These are phyloP conservation scores for Prillingera fragicola DNA, from an alignment of 1,284 basidiomycete species.

Conservation along the genomic window DNA sequence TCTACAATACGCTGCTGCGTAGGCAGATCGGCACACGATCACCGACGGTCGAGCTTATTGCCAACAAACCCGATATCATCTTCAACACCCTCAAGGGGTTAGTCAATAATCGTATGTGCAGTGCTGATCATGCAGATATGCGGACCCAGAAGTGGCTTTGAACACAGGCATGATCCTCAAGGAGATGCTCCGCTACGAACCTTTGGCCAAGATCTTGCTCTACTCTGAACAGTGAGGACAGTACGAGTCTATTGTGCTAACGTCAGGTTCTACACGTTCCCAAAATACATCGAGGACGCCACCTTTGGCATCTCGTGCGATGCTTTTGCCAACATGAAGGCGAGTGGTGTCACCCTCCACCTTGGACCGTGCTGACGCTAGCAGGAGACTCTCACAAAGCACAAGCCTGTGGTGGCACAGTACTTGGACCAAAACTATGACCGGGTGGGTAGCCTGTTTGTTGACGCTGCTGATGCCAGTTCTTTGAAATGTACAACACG, in stretches of 20 bases:
- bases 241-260: conserved; percentile 10
- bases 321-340: conserved; percentile 91
- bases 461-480: conserved; percentile 52
- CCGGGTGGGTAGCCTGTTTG: conserved; percentile 59
- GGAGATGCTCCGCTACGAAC: conserved; percentile 94
- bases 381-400: conserved; percentile 81
- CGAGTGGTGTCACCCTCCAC: conserved; percentile 23
- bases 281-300: conserved; percentile 93
- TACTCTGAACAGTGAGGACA: conserved; percentile 78
- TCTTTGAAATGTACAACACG: conserved; percentile 89
- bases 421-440: conserved; percentile 97
- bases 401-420: conserved; percentile 94
- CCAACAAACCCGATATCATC: conserved; percentile 76
- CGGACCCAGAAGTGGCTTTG: conserved; percentile 88
- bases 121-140: conserved; percentile 55
- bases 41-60: conserved; percentile 93
- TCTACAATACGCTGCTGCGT: conserved; percentile 92
- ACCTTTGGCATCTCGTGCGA: conserved; percentile 98
- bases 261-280: conserved; percentile 88
- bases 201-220: conserved; percentile 80
- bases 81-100: conserved; percentile 76
- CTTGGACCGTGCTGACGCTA: not conserved
- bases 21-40: conserved; percentile 87
- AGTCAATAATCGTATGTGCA: conserved; percentile 14
- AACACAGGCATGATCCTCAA: conserved; percentile 98